These are phyloP conservation scores for Populus davidiana DNA, from an alignment of 345 rosid genomes.

Conservation along the genomic window DNA sequence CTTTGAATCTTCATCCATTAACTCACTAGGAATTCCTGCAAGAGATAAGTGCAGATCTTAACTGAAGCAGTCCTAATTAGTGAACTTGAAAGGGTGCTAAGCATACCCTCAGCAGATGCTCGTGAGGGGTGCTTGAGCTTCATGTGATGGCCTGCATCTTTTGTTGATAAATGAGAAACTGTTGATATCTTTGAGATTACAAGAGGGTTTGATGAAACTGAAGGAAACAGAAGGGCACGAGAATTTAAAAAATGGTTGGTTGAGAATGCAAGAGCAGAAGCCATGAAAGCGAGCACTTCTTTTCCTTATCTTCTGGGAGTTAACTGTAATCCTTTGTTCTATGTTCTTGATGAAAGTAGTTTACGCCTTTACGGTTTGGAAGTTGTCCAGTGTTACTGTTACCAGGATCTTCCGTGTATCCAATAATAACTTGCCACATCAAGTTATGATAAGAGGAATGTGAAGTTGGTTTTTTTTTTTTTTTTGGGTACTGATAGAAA, in stretches of 20 bases:
- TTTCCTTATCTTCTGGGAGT: not conserved
- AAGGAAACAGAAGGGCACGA: slow-evolving; percentile 18
- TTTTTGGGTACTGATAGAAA: not conserved
- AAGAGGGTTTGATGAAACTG: slow-evolving; percentile 13
- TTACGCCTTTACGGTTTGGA: not conserved
- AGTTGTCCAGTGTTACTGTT: not conserved
- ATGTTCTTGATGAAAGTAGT: not conserved
- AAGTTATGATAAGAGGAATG: not conserved
- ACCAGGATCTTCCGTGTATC: not conserved
- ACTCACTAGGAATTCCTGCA: slow-evolving; percentile 51
- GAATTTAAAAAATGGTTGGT: slow-evolving; percentile 7
- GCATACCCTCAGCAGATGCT: slow-evolving; percentile 49
- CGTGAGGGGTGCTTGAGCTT: slow-evolving; percentile 29
- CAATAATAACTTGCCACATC: slow-evolving; percentile 1
- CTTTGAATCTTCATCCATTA: slow-evolving; percentile 58
- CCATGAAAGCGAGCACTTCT: slow-evolving; percentile 17
- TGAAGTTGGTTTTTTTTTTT: not conserved
- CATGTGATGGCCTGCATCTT: slow-evolving; percentile 5
- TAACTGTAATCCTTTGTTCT: not conserved
- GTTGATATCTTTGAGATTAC: not conserved
- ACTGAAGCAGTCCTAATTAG: not conserved
- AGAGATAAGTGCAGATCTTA: not conserved
- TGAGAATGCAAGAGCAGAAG: slow-evolving; percentile 24
- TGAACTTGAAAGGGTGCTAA: not conserved
- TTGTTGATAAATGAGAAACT: slow-evolving; percentile 19